These are phyloP conservation scores for Yamadazyma olivae DNA, from an alignment of 805 yeast species.

Conservation along the genomic window DNA sequence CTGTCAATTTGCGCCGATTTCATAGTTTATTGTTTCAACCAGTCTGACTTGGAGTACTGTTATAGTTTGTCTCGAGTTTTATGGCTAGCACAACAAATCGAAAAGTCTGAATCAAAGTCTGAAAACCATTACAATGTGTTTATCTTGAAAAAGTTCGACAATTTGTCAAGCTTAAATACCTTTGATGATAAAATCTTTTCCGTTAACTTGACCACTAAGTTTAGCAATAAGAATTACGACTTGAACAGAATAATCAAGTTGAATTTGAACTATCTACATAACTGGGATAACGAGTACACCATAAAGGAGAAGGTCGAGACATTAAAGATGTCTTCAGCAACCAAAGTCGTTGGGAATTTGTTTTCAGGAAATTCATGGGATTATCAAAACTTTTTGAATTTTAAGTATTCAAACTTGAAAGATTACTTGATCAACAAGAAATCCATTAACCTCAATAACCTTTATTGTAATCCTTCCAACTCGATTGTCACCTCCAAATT, in stretches of 20 bases:
- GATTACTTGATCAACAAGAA: constrained; percentile 8
- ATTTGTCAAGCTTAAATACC: background rate
- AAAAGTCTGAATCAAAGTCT: constrained; percentile 7
- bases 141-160: constrained; percentile 6
- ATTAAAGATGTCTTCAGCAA: constrained; percentile 77
- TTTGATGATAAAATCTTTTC: constrained; percentile 2
- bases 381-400: constrained; percentile 40
- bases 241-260: constrained; percentile 10
- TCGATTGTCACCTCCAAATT: constrained; percentile 45
- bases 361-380: constrained; percentile 88
- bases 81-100: constrained; percentile 36
- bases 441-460: constrained; percentile 4
- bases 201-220: constrained; percentile 4
- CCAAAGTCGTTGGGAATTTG: constrained; percentile 50
- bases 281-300: constrained; percentile 67
- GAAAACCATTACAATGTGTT: constrained; percentile 11
- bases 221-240: constrained; percentile 9
- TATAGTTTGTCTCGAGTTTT: constrained; percentile 29
- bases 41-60: constrained; percentile 6
- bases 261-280: constrained; percentile 7
- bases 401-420: constrained; percentile 9
- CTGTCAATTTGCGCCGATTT: constrained; percentile 72
- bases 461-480: constrained; percentile 48
- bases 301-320: constrained; percentile 81
- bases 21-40: constrained; percentile 65